These are phyloP conservation scores for Starmerella bacillaris DNA, from an alignment of 805 yeast genomes.

Conservation along the genomic window DNA sequence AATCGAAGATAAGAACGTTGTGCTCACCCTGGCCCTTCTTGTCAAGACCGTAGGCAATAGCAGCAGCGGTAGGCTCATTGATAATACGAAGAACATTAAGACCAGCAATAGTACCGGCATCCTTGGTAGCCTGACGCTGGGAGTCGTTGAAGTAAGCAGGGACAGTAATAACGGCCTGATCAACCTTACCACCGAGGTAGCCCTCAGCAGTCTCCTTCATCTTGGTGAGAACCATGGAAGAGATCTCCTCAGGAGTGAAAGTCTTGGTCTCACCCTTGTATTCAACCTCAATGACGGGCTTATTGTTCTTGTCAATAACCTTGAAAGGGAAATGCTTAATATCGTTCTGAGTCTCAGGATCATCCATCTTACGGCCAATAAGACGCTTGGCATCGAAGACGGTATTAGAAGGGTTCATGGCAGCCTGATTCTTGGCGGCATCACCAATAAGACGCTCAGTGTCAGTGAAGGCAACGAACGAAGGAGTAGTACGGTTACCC, in stretches of 20 bases:
- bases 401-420: slow-evolving; percentile 86
- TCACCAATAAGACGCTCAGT: slow-evolving; percentile 91
- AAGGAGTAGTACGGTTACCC: slow-evolving; percentile 96
- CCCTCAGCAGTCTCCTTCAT: slow-evolving; percentile 92
- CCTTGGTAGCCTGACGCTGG: slow-evolving; percentile 96
- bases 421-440: slow-evolving; percentile 97
- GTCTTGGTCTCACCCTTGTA: slow-evolving; percentile 72
- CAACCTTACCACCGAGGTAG: slow-evolving; percentile 65
- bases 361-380: slow-evolving; percentile 68
- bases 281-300: slow-evolving; percentile 76
- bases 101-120: slow-evolving; percentile 93
- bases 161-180: slow-evolving; percentile 87
- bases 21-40: slow-evolving; percentile 53
- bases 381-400: slow-evolving; percentile 92
- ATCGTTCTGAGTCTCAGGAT: slow-evolving; percentile 62
- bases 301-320: slow-evolving; percentile 58
- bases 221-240: slow-evolving; percentile 79
- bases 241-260: slow-evolving; percentile 87
- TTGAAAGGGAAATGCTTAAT: slow-evolving; percentile 80
- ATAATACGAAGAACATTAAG: slow-evolving; percentile 85
- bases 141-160: slow-evolving; percentile 97
- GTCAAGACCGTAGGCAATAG: slow-evolving; percentile 90
- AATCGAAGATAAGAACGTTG: slow-evolving; percentile 81
- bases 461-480: slow-evolving; percentile 91
- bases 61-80: slow-evolving; percentile 97